A percentile compares a stretch with the other conserved stretches of the same genome.
These are phyloP conservation scores for Starmerella kuoi DNA, from an alignment of 805 yeast genomes.

Conservation along the genomic window DNA sequence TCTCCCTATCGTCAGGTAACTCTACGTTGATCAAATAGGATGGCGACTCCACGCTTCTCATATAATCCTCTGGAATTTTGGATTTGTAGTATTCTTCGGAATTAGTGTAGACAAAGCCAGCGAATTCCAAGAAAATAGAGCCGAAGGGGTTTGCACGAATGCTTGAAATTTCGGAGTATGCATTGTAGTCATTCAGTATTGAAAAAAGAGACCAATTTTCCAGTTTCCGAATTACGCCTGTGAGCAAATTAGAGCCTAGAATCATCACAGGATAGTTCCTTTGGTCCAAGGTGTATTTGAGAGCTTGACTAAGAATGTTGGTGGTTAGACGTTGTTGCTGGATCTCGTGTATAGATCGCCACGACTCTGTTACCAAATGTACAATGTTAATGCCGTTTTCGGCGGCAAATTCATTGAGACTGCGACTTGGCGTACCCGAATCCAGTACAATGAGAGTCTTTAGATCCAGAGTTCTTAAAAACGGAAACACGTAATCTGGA, in stretches of 20 bases:
- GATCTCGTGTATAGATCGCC: constrained; percentile 26
- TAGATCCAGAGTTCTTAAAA: constrained; percentile 58
- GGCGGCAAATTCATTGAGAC: constrained; percentile 52
- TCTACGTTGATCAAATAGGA: too few relatives aligned
- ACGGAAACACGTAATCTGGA: constrained; percentile 38
- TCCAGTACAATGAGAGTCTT: constrained; percentile 62
- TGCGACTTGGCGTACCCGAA: constrained; percentile 72
- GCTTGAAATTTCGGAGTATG: constrained; percentile 55
- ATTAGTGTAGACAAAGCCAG: constrained; percentile 32
- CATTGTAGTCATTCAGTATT: constrained; percentile 70
- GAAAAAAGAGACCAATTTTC: constrained; percentile 85
- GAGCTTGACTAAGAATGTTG: constrained; percentile 45
- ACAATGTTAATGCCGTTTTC: constrained; percentile 29
- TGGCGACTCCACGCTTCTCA: too few relatives aligned
- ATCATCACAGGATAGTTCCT: constrained; percentile 56
- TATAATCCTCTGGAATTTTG: too few relatives aligned
- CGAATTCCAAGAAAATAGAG: constrained; percentile 69
- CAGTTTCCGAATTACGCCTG: constrained; percentile 68
- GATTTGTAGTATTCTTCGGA: too few relatives aligned
- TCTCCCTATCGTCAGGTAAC: constrained; percentile 1
- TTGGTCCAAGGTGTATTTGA: constrained; percentile 51
- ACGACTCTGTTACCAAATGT: constrained; percentile 30
- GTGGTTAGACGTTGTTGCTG: constrained; percentile 8
- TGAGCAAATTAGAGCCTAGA: constrained; percentile 66
- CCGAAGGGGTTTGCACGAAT: constrained; percentile 44